Base-by-base conservation (phyloP, 1,139 yeast species). In the Debaryomyces sp. region DNA sequence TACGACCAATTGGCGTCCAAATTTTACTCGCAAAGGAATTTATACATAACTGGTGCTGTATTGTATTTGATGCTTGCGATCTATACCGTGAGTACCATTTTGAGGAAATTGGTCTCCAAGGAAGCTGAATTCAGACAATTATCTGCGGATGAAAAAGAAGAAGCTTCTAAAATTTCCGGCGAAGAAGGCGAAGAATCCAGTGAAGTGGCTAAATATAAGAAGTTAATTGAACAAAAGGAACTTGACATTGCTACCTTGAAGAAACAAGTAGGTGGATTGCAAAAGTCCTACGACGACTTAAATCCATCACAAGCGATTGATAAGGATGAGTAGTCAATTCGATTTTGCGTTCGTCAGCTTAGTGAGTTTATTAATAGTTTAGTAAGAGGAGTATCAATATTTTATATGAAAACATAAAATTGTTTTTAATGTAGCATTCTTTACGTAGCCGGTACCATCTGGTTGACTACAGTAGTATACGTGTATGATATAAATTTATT, bases 41-140 rank as follows among this genome's bases (percentile, higher is more conserved):
- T 85, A 54, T 86, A 87, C 63, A 77, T 87, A 51, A 78, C 86
- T 15, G 92, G 91, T 3, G 89, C 89, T 6, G 84, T 85, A 3
- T 64, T 85, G 54, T 85, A 84, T 63, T 76, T 84, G 54, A 77
- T 73, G 51, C 55, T 83, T 45, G 84, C 88, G 4, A 82, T 85
- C 49, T 75, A 74, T 46, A 84, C 87, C 6, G 83, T 84, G 40
- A 71, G 80, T 52, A 71, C 79, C 33, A 74, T 85, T 47, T 73
- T 85, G 43, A 77, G 74, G 55, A 82, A 84, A 59, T 68, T 84
- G 64, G 84, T 84, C 39, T 71, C 72, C 55, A 85, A 85, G 63
- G 84, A 84, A 62, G 71, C 73, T 26, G 68, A 66, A 44, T 70
- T 67, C 55, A 64, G 79, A 45, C 50, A 60, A 27, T 57, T 75